Base-by-base conservation (phyloP, 129 eudicot genomes). In the Solidago caesia region DNA sequence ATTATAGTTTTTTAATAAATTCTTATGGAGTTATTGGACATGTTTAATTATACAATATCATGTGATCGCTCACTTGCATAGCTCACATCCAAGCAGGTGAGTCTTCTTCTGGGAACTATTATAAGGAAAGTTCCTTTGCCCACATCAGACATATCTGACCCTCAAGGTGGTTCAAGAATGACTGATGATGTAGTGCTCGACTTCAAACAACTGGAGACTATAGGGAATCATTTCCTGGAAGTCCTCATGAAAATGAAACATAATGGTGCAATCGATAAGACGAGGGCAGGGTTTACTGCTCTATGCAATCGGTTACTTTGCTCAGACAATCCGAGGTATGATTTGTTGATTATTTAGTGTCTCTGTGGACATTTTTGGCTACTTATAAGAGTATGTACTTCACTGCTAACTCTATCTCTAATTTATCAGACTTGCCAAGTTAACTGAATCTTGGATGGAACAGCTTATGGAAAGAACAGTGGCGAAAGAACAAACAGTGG, bases 261-360 rank as follows among this genome's bases (percentile, higher is more conserved):
- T 81, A 95, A 85, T 66, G 99, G 99, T 72, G 99, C 99, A 29
- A 95, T 95, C 65, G 99, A 95, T 78, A 95, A 95, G 84, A 95
- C 99, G 4, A 87, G 99, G 84, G 99, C 99, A 46, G 99, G 99
- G 72, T 95, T 95, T 84, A 91, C 99, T 27, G 99, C 97, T 45
- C 85, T 95, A 63, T 95, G 99, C 92, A 95, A 95, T 81, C 97
- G 97, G 29, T 83, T 95, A 79, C 99, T 95, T 60, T 95, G 96
- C 82, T 91, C 99, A 59, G 85, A 95, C 72, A 91, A 91, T 80
- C 83, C 96, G 53, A 89, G 97, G 99, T 93, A 73, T 57, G 62
- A 33, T 33, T 33, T 71, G 44, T 77, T 52, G 10, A 11, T 41
- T 27, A 70, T 69, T 11, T 72, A 59, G 27, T 5, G 43, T 73